Evolutionary conservation across 768 basidiomycete genomes (phyloP).

Genomic region (Cyclocybe aegerita): DNA sequence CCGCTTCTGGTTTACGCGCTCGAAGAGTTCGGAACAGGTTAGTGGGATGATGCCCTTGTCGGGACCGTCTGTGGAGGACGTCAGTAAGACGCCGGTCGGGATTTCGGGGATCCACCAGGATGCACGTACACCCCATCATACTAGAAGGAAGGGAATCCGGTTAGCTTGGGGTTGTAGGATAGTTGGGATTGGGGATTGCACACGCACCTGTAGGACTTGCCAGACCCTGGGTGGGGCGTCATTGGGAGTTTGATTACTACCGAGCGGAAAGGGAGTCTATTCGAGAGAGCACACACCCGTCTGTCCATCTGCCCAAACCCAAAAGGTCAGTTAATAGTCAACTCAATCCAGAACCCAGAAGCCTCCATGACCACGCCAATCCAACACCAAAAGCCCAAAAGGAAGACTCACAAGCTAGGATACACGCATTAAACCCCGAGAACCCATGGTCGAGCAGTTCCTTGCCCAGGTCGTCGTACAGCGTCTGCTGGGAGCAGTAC

Average conservation of each 20-base stretch:
- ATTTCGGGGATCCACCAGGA: neutral
- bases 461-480: conserved; percentile 92
- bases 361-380: too few relatives aligned
- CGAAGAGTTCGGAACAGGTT: conserved; percentile 91
- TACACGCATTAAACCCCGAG: conserved; percentile 96
- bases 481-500: conserved; percentile 92
- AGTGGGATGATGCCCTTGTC: conserved; percentile 99
- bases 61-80: conserved; percentile 61
- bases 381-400: neutral
- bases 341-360: neutral
- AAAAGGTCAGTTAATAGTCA: conserved; percentile 5
- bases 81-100: neutral
- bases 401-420: conserved; percentile 87
- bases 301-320: conserved; percentile 59
- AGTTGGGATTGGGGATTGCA: neutral
- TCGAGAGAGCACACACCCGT: conserved; percentile 58
- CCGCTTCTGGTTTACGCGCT: conserved; percentile 69
- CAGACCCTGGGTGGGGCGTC: conserved; percentile 58
- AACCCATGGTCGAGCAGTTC: conserved; percentile 96
- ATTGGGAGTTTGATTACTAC: too few relatives aligned
- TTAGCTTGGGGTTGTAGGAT: neutral
- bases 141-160: conserved; percentile 36
- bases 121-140: conserved; percentile 91
- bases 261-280: neutral
- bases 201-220: conserved; percentile 88